These are phyloP conservation scores for Amauroascus verrucosus DNA, from an alignment of 2,329 filamentous ascomycete species.

Conservation along the genomic window DNA sequence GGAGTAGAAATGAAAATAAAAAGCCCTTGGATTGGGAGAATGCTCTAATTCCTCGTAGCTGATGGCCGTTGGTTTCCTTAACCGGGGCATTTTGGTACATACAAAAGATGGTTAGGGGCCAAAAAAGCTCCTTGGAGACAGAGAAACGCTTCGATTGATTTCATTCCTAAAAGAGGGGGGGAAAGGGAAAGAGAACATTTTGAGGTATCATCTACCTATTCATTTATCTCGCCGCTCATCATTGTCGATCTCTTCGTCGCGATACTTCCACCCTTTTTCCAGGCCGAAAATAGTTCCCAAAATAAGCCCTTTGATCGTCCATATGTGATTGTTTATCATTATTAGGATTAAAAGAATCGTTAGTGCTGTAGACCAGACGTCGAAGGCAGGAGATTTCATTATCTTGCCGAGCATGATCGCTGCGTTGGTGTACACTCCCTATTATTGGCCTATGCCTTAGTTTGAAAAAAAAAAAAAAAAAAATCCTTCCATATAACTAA, in stretches of 20 bases:
- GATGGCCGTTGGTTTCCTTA: too few species aligned
- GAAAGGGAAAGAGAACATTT: too few species aligned
- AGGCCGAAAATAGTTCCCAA: constrained; percentile 26
- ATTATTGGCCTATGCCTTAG: too few species aligned
- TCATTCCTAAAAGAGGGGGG: too few species aligned
- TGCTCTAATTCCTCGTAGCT: too few species aligned
- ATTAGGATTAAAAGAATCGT: constrained; percentile 29
- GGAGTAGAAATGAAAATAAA: neutral
- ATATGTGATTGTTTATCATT: constrained; percentile 24
- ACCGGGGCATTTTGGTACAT: too few species aligned
- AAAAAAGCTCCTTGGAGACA: too few species aligned
- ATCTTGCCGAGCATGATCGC: constrained; percentile 31
- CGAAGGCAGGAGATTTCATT: constrained; percentile 32
- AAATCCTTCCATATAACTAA: too few species aligned
- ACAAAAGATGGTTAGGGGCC: too few species aligned
- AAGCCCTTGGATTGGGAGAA: too few species aligned
- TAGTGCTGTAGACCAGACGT: constrained; percentile 31
- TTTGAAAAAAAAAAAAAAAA: neutral
- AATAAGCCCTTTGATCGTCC: constrained; percentile 26
- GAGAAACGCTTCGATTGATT: too few species aligned
- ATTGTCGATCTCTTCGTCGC: neutral
- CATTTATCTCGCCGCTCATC: neutral
- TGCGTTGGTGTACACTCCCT: constrained; percentile 35
- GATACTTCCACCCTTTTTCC: constrained; percentile 21
- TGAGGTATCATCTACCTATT: too few species aligned